Evolutionary conservation across 805 yeast genomes (phyloP), one percentile per base, ranked within the genome.

Genomic region (Sugiyamaella chiloensis): DNA sequence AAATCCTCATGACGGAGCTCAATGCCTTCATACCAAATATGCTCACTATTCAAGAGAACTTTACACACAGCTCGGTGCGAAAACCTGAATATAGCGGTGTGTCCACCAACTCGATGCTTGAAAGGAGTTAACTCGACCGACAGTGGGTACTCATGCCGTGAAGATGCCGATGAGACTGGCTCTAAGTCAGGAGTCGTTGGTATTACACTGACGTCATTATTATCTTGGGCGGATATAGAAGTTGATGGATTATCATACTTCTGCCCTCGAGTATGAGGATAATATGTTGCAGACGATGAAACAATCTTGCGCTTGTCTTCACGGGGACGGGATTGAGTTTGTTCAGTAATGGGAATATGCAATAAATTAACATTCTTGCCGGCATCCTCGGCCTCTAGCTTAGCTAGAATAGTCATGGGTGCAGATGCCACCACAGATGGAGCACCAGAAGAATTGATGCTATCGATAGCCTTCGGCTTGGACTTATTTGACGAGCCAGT

Each of bases 91-190:
- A 93, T 89, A 1, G 97, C 97, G 0, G 97, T 91, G 63, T 93
- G 99, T 0, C 99, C 99, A 5, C 99, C 99, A 19, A 93, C 98
- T 61, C 87, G 89, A 62, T 93, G 89, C 47, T 83, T 82, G 67
- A 90, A 91, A 1, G 98, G 98, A 46, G 87, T 79, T 50, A 91
- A 68, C 63, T 91, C 97, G 1, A 90, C 96, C 1, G 96, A 86
- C 24, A 88, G 54, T 0, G 74, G 74, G 52, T 58, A 56, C 12
- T 23, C 31, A 14, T 40, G 32, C 24, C 20, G 32, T 17, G 19
- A 6, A 5, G 42, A 24, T 3, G 24, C 42, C n/a, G 42, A 14
- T 9, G 36, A 14, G 4, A 23, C 9, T 8, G 27, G 27, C 14
- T 24, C 24, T n/a, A 19, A 16, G 4, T 35, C 36, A 29, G 44